A percentile compares a stretch with the other conserved stretches of the same genome.
Conservation (phyloP, 805 yeast genomes). For the Wickerhamomyces pijperi region DNA sequence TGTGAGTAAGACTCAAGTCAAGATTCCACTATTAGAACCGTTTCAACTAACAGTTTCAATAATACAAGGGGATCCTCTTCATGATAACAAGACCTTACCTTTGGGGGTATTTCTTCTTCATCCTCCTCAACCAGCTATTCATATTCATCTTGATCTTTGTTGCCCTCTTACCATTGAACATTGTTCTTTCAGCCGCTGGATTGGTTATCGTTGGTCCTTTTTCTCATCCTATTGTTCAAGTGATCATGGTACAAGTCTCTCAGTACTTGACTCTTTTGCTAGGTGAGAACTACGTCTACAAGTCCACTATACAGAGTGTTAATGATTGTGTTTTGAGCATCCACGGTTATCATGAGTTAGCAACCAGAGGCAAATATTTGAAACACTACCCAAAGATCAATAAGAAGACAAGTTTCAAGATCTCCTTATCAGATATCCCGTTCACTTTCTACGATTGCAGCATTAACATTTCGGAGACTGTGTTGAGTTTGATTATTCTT, state of each 20-base stretch:
- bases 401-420: not conserved
- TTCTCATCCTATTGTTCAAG: conserved; percentile 3
- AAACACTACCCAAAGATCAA: not conserved
- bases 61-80: conserved; percentile 2
- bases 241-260: conserved; percentile 3
- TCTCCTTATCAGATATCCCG: conserved; percentile 2
- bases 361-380: conserved; percentile 2
- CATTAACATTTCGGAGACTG: conserved; percentile 1
- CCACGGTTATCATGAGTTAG: not conserved
- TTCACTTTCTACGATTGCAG: conserved; percentile 2
- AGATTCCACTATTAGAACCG: not conserved
- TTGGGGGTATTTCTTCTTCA: conserved; percentile 5
- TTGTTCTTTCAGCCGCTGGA: conserved; percentile 1
- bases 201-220: conserved; percentile 4
- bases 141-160: conserved; percentile 3
- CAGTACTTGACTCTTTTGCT: conserved; percentile 6
- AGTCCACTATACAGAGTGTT: not conserved
- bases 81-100: conserved; percentile 3
- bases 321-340: not conserved
- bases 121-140: conserved; percentile 2
- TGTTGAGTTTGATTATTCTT: conserved; percentile 6
- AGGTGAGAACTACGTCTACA: conserved; percentile 1
- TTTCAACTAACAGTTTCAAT: not conserved
- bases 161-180: conserved; percentile 1
- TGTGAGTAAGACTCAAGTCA: too few species aligned